Evolutionary conservation across 2,329 filamentous ascomycete species (phyloP), one percentile per base, ranked within the genome.

Genomic region (Lasiodiplodia gonubiensis): DNA sequence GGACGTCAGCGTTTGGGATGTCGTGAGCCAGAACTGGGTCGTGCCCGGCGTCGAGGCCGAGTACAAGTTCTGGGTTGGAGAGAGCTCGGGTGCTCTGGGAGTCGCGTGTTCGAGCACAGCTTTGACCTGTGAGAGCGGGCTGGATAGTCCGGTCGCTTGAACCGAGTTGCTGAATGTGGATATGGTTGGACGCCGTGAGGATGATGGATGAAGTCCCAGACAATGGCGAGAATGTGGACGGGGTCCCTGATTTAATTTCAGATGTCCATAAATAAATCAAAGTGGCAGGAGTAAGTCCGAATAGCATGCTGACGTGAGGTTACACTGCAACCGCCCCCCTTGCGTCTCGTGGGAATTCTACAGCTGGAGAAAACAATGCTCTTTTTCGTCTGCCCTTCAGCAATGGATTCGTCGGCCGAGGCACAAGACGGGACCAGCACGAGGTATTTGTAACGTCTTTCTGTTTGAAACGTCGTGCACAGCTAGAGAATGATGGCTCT

Each of bases 1-100:
- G 61, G 89, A 91, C 74, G 69, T 92, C 48, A 89, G 87, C 71
- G 85, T 89, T 67, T 91, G 89, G 89, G 86, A 90, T 74, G 78
- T 83, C 0, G 76, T 78, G 0, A 71, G 75, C 48, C 87, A 91
- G 78, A 83, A 88, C 64, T 93, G 90, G 90, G 67, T 78, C 8
- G 70, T 79, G 51, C 77, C 76, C 25, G 67, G 70, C 67, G 71
- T 76, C 14, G 70, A 67, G n/a, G 74, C 75, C 3, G 74, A 77
- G 53, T 80, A 80, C 71, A 82, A 81, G 16, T 75, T 91, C 67
- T 85, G 85, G 72, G 78, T 91, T 23, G 89, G 89, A 0, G 82
- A 86, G 70, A 87, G 86, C 69, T 86, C 86, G 27, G 83, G 84
- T 69, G 81, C 84, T 70, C 71, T 89, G 73, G 81, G 77, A 18